Base-by-base conservation (phyloP, 2,329 filamentous ascomycete genomes). In the Microdochium nivale region DNA sequence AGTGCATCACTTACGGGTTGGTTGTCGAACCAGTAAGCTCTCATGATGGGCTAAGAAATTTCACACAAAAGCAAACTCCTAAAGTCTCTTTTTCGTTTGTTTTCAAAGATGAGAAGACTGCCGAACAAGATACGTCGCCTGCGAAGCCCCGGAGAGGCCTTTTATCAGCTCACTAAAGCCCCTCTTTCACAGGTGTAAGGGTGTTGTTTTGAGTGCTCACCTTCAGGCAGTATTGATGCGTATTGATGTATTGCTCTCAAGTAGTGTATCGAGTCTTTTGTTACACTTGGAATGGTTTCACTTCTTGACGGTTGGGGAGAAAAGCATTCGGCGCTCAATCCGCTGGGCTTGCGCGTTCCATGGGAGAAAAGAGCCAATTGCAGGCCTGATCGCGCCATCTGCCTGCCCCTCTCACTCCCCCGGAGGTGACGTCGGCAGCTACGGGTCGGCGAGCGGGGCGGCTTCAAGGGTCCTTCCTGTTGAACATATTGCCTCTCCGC, bases 11-110 rank as follows among this genome's bases (percentile, higher is more conserved):
- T 65, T 67, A 80, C 78, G 52, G 74, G 71, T 54, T 72, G 61
- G 59, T 80, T 75, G 55, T 83, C 79, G 61, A 78, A 83, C 57
- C 75, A 65, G 62, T 83, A 83, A 55, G 79, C 79, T 63, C 72
- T 77, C 79, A 82, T 81, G 53, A 55, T 74, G 40, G 19, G 16
- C 40, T n/a, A 40, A n/a, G n/a, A 7, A n/a, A 40, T 19, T 19
- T 40, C 9, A n/a, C n/a, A n/a, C n/a, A n/a, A n/a, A n/a, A n/a
- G n/a, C n/a, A n/a, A n/a, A n/a, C n/a, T n/a, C n/a, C n/a, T n/a
- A n/a, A n/a, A n/a, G n/a, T n/a, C n/a, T n/a, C n/a, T n/a, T n/a
- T n/a, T n/a, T n/a, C n/a, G n/a, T n/a, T n/a, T n/a, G n/a, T n/a
- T n/a, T n/a, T n/a, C n/a, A n/a, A n/a, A n/a, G n/a, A n/a, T n/a